Evolutionary conservation across 176 grass and related monocot genomes (phyloP).

Genomic region (Cocos nucifera): DNA sequence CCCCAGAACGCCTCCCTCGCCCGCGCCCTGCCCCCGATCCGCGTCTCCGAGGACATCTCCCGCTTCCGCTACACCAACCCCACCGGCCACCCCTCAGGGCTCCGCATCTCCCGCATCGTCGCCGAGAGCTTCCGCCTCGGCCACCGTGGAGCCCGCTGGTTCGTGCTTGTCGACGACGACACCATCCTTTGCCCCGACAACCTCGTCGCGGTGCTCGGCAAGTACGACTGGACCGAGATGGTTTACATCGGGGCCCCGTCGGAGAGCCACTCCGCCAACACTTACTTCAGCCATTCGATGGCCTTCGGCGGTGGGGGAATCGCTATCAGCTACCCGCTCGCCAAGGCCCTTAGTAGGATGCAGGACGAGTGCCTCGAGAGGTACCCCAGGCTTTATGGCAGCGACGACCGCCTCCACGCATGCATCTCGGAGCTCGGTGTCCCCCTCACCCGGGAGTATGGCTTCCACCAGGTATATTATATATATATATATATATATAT

Average conservation of each 20-base stretch:
- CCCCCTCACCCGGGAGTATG: conserved; percentile 66
- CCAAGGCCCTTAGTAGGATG: conserved; percentile 45
- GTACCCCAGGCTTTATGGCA: conserved; percentile 86
- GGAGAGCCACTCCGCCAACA: conserved; percentile 92
- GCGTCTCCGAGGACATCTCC: conserved; percentile 86
- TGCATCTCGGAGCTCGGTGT: conserved; percentile 92
- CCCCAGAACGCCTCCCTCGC: conserved; percentile 23
- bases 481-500: too few species aligned
- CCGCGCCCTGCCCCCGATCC: conserved; percentile 53
- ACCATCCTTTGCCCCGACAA: conserved; percentile 73
- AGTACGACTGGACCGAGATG: conserved; percentile 97
- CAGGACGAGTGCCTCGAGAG: conserved; percentile 85
- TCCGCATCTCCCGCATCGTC: conserved; percentile 85
- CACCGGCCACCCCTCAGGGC: conserved; percentile 83
- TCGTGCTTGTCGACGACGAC: conserved; percentile 91
- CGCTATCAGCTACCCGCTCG: conserved; percentile 80
- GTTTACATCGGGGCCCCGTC: conserved; percentile 77
- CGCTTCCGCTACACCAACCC: conserved; percentile 94
- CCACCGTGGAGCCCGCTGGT: conserved; percentile 42
- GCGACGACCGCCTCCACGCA: conserved; percentile 91
- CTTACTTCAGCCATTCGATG: conserved; percentile 93
- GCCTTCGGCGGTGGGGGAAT: conserved; percentile 90
- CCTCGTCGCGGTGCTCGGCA: conserved; percentile 68
- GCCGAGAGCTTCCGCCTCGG: conserved; percentile 71
- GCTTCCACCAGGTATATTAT: conserved; percentile 80